Conservation (phyloP, 192 early-diverging fungal genomes). For the Coemansia sp. region DNA sequence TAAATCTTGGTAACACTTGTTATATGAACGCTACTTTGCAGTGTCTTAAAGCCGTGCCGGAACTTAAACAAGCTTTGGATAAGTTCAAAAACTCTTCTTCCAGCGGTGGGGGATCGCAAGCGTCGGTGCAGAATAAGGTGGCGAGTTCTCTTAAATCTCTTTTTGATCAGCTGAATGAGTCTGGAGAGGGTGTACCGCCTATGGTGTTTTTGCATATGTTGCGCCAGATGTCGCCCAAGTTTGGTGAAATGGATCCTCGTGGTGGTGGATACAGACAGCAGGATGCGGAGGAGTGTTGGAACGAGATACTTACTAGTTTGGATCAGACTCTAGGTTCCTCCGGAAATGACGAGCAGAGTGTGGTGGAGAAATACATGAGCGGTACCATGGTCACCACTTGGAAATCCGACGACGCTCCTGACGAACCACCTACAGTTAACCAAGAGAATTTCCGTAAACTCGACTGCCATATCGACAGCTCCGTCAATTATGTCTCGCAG, state of each 20-base stretch:
- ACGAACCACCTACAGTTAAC: slow-evolving; percentile 62
- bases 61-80: slow-evolving; percentile 66
- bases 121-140: slow-evolving; percentile 54
- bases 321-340: slow-evolving; percentile 14
- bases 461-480: slow-evolving; percentile 63
- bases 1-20: slow-evolving; percentile 92
- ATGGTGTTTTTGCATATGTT: slow-evolving; percentile 77
- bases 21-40: slow-evolving; percentile 92
- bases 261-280: slow-evolving; percentile 82
- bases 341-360: slow-evolving; percentile 2
- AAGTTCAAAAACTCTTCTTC: slow-evolving; percentile 22
- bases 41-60: slow-evolving; percentile 86
- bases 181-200: slow-evolving; percentile 75
- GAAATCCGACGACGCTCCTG: slow-evolving; percentile 67
- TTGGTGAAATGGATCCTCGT: slow-evolving; percentile 71
- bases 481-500: slow-evolving; percentile 46
- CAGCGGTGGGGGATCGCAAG: background rate
- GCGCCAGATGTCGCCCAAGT: slow-evolving; percentile 81
- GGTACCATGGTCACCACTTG: slow-evolving; percentile 61
- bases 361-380: slow-evolving; percentile 81
- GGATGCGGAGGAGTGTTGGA: slow-evolving; percentile 99
- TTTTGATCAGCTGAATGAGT: slow-evolving; percentile 68
- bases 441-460: slow-evolving; percentile 80
- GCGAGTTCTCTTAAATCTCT: slow-evolving; percentile 70
- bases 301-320: slow-evolving; percentile 74